These are phyloP conservation scores for Mallotus nudiflorus DNA, from an alignment of 345 rosid species.

Conservation along the genomic window DNA sequence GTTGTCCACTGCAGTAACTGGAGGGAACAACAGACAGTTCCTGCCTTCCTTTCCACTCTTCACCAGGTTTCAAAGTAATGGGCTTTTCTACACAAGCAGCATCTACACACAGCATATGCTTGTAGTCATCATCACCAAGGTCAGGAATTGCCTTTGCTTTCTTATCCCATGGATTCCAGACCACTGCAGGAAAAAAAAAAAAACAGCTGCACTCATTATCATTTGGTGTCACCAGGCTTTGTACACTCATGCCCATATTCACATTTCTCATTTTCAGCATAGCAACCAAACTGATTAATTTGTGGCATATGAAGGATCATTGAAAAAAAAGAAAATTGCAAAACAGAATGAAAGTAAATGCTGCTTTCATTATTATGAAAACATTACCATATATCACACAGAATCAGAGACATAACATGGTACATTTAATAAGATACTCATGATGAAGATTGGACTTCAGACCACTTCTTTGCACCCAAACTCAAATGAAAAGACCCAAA, in stretches of 20 bases:
- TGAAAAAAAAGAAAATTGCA: not conserved
- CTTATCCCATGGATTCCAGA: constrained; percentile 99
- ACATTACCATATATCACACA: not conserved
- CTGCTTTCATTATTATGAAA: not conserved
- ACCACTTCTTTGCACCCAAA: not conserved
- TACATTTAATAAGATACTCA: not conserved
- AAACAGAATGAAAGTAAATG: not conserved
- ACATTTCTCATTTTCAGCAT: not conserved
- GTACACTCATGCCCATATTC: not conserved
- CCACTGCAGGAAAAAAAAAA: constrained; percentile 46
- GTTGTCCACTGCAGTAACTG: constrained; percentile 34
- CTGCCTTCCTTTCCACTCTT: constrained; percentile 32
- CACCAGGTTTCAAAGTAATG: constrained; percentile 81
- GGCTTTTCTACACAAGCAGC: constrained; percentile 81
- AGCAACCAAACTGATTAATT: not conserved
- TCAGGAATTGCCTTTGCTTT: constrained; percentile 83
- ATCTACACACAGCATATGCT: constrained; percentile 87
- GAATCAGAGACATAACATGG: not conserved
- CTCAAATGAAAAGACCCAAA: not conserved
- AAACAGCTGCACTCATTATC: not conserved
- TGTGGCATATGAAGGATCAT: not conserved
- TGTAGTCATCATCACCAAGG: constrained; percentile 55
- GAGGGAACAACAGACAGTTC: constrained; percentile 31
- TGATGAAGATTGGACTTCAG: not conserved
- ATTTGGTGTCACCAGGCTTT: not conserved